Percentiles rank a stretch among this genome's conserved stretches.
Conservation (phyloP, 1,284 basidiomycete genomes). For the Entoloma clypeatum region DNA sequence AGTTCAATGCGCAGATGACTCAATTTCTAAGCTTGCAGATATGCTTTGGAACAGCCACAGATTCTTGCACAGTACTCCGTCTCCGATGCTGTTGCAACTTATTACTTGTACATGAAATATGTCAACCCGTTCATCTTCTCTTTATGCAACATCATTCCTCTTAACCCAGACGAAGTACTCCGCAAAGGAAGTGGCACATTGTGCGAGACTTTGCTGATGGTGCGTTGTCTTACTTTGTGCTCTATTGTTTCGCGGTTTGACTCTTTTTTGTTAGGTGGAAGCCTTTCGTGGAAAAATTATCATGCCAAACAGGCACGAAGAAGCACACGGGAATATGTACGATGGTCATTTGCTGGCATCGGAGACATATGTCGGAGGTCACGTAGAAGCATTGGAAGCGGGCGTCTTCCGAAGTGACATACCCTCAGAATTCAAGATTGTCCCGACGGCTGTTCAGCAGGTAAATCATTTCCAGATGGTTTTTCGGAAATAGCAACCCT, state of each 20-base stretch:
- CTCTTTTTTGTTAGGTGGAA: slow-evolving; percentile 72
- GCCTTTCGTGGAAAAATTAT: slow-evolving; percentile 90
- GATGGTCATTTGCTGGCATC: slow-evolving; percentile 95
- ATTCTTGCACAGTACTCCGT: slow-evolving; percentile 96
- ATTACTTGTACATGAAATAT: slow-evolving; percentile 99
- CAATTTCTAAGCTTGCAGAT: slow-evolving; percentile 45
- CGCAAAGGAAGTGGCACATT: slow-evolving; percentile 96
- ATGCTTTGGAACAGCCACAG: slow-evolving; percentile 96
- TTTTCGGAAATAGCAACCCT: slow-evolving; percentile 10
- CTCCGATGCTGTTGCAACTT: slow-evolving; percentile 98
- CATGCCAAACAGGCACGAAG: slow-evolving; percentile 98
- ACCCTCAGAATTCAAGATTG: slow-evolving; percentile 92
- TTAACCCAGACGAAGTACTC: slow-evolving; percentile 95
- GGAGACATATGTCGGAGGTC: slow-evolving; percentile 98
- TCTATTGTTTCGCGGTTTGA: no score
- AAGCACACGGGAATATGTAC: slow-evolving; percentile 88
- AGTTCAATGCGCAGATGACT: not conserved
- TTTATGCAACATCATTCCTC: slow-evolving; percentile 97
- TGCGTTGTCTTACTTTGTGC: no score
- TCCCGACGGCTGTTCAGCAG: slow-evolving; percentile 82
- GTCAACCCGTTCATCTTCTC: slow-evolving; percentile 99
- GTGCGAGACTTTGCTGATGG: slow-evolving; percentile 98
- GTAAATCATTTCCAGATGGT: slow-evolving; percentile 35
- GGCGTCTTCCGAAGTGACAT: slow-evolving; percentile 99
- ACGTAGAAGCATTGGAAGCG: slow-evolving; percentile 97